Evolutionary conservation across 495 filamentous ascomycete genomes (phyloP).

Genomic region (Penicillium waksmanii): DNA sequence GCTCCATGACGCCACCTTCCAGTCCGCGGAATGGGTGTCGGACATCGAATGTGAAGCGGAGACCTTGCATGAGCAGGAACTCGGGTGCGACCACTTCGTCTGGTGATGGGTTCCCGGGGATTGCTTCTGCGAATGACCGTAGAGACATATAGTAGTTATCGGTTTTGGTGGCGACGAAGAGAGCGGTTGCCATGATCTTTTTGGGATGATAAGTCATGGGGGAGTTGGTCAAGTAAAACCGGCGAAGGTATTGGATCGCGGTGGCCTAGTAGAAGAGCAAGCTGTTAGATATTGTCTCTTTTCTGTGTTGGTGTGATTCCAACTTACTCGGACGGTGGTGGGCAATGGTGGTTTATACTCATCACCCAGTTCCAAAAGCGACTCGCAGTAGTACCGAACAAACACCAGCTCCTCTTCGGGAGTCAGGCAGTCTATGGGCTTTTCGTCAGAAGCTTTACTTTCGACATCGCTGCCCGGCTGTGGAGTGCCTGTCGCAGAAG

Average conservation of each 20-base stretch:
- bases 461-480: constrained; percentile 39
- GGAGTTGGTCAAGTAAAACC: constrained; percentile 94
- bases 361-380: constrained; percentile 73
- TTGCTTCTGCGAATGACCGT: constrained; percentile 62
- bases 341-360: constrained; percentile 78
- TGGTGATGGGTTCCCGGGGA: constrained; percentile 62
- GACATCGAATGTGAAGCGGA: constrained; percentile 93
- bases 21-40: constrained; percentile 88
- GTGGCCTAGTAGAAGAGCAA: constrained; percentile 63
- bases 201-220: constrained; percentile 93
- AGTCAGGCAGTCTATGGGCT: constrained; percentile 71
- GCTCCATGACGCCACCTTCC: constrained; percentile 83
- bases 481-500: constrained; percentile 45
- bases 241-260: constrained; percentile 85
- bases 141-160: constrained; percentile 81
- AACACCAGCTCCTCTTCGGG: constrained; percentile 80
- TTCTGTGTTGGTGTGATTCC: background rate
- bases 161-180: constrained; percentile 91
- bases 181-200: constrained; percentile 78
- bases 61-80: constrained; percentile 86
- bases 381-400: constrained; percentile 77
- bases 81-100: constrained; percentile 88
- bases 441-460: constrained; percentile 38
- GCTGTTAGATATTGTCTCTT: background rate
- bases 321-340: constrained; percentile 72